Evolutionary conservation across 176 grass and related monocot genomes (phyloP), one percentile per base, ranked within the genome.

Genomic region (Neostapfia colusana): DNA sequence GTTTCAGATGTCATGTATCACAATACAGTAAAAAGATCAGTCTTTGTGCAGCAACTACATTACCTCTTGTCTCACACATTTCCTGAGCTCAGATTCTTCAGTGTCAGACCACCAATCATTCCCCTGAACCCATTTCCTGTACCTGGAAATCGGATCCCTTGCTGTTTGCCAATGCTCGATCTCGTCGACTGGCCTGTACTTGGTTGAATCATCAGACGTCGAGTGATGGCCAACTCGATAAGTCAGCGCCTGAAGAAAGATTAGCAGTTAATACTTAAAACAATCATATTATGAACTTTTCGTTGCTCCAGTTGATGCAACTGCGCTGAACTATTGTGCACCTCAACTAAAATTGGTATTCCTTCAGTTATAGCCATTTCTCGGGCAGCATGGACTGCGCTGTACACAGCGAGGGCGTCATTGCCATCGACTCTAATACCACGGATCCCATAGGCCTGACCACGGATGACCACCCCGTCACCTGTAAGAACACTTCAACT

Each of bases 171-270:
- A 99, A 48, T 99, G 96, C 67, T 99, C 87, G 0, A 99, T 99
- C 90, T 99, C 96, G 18, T 92, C 83, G 21, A 84, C 80, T 6
- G 89, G 85, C n/a, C 96, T 86, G 62, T 99, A 99, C 66, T 95
- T 99, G 39, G 96, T 99, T 53, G 96, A 99, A 73, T 99, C 96
- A 20, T 99, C 96, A 20, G 96, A 99, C 25, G 96, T 99, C 4
- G 96, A 99, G 77, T 99, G 96, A 86, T 99, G 96, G 13, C 96
- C 89, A 8, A 90, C 96, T 90, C 92, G 85, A 35, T 95, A 99
- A 53, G 96, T 99, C 25, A 99, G 71, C 18, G 96, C 96, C 92
- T 99, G 81, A 54, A n/a, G n/a, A n/a, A 85, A 75, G 69, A 39
- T 87, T 35, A 34, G 28, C 16, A 65, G 44, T 66, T 67, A 56